These are phyloP conservation scores for Botrytis galanthina DNA, from an alignment of 2,329 filamentous ascomycete genomes.

Conservation along the genomic window DNA sequence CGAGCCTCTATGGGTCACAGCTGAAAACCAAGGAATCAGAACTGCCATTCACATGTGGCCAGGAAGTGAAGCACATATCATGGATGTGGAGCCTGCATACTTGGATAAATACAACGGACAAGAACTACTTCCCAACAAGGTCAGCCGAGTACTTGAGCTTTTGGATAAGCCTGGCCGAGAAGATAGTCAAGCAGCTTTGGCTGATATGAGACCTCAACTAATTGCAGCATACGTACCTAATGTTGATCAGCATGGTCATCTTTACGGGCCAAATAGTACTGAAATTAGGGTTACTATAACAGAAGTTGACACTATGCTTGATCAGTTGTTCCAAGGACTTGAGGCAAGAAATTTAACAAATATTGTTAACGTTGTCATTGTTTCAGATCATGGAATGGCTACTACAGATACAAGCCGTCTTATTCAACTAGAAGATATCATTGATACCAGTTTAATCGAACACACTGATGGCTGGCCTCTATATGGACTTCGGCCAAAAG, in stretches of 20 bases:
- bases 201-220: constrained; percentile 73
- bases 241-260: constrained; percentile 83
- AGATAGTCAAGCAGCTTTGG: constrained; percentile 48
- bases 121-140: constrained; percentile 73
- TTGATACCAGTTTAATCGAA: constrained; percentile 74
- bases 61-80: constrained; percentile 84
- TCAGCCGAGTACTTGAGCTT: constrained; percentile 74
- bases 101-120: constrained; percentile 81
- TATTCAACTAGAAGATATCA: constrained; percentile 84
- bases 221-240: constrained; percentile 95
- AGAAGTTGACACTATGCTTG: constrained; percentile 80
- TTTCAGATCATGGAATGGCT: constrained; percentile 98
- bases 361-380: constrained; percentile 92
- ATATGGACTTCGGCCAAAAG: constrained; percentile 80
- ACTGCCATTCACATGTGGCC: constrained; percentile 98
- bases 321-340: constrained; percentile 70
- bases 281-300: constrained; percentile 78
- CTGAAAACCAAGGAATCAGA: constrained; percentile 75
- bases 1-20: constrained; percentile 91
- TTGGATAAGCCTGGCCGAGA: constrained; percentile 78
- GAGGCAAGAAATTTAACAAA: constrained; percentile 78
- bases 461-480: constrained; percentile 94
- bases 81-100: constrained; percentile 70
- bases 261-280: constrained; percentile 90
- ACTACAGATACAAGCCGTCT: constrained; percentile 79